These are phyloP conservation scores for Aspergillus uvarum DNA, from an alignment of 2,329 filamentous ascomycete genomes.

Conservation along the genomic window DNA sequence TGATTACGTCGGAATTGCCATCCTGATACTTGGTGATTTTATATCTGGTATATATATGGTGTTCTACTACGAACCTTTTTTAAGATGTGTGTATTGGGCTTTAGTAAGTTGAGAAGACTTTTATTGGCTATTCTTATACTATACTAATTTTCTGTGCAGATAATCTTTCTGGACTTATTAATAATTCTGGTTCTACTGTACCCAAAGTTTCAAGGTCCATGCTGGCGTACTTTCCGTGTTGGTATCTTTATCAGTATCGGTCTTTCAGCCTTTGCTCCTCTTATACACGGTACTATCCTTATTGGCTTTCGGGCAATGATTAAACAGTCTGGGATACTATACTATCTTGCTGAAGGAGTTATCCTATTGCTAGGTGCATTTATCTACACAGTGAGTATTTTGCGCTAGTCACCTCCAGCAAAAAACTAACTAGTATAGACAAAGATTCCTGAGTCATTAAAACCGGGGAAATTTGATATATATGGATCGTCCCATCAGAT, in stretches of 20 bases:
- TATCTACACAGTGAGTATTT: conserved; percentile 28
- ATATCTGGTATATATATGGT: conserved; percentile 13
- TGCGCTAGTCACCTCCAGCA: conserved; percentile 10
- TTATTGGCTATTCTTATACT: neutral
- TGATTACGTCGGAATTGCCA: conserved; percentile 20
- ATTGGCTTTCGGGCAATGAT: conserved; percentile 31
- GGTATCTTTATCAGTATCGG: conserved; percentile 9
- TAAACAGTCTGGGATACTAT: conserved; percentile 23
- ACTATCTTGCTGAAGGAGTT: conserved; percentile 17
- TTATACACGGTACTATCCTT: conserved; percentile 24
- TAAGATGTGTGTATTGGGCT: conserved; percentile 9
- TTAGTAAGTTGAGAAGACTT: neutral
- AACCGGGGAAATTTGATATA: conserved; percentile 24
- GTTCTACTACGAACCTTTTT: conserved; percentile 11
- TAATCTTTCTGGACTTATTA: conserved; percentile 3
- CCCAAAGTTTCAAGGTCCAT: conserved; percentile 7
- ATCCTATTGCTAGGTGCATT: conserved; percentile 26
- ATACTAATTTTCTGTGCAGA: conserved; percentile 2
- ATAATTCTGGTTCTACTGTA: conserved; percentile 4
- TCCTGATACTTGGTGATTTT: conserved; percentile 19
- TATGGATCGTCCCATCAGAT: conserved; percentile 22
- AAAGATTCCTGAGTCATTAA: conserved; percentile 20
- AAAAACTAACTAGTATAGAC: conserved; percentile 14
- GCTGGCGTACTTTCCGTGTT: conserved; percentile 6
- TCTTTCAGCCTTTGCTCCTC: conserved; percentile 8